Base-by-base conservation (phyloP, 768 basidiomycete genomes). In the Leccinum longicurvipes region DNA sequence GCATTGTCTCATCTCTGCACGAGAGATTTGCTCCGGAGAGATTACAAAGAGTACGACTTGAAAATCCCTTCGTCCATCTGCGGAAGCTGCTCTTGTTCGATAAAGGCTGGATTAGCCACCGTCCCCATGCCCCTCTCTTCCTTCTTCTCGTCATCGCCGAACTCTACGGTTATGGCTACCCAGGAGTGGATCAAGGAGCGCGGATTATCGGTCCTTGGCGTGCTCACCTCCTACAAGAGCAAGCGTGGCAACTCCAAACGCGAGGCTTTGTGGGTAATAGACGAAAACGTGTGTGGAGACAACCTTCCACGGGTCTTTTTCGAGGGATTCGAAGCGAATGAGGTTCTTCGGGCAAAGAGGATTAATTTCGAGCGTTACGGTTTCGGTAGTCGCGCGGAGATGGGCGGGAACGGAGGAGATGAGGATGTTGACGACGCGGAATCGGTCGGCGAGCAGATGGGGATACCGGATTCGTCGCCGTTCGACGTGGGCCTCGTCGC, bases 21-120 rank as follows among this genome's bases (percentile, higher is more conserved):
- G 0, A 78, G 81, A 54, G 93, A 98, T 65, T 82, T 98, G 19
- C 79, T 99, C 5, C 79, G 93, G 12, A 77, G 97, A n/a, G 97
- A 99, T 73, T 99, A 94, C 78, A 98, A 99, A 69, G 86, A 96
- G 60, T 96, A 93, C 65, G 67, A 71, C 1, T 71, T 83, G 55
- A 70, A 74, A 0, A 79, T 85, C 3, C 66, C 76, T 1, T 17
- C 60, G 11, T 48, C 58, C 29, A 47, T 70, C 32, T 50, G 53
- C 23, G 58, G 56, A 47, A 56, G 69, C 1, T 68, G 66, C 17
- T 56, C 64, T 8, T 63, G 71, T 27, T 65, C 73, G 8, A 74
- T 91, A 39, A 81, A 79, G 54, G 85, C 85, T 1, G 94, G 96
- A 6, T 73, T 99, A 12, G 82, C 91, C 1, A 89, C 92, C 3